Base-by-base conservation (phyloP, 2,329 filamentous ascomycete genomes). In the Ceratocystis huliohia region DNA sequence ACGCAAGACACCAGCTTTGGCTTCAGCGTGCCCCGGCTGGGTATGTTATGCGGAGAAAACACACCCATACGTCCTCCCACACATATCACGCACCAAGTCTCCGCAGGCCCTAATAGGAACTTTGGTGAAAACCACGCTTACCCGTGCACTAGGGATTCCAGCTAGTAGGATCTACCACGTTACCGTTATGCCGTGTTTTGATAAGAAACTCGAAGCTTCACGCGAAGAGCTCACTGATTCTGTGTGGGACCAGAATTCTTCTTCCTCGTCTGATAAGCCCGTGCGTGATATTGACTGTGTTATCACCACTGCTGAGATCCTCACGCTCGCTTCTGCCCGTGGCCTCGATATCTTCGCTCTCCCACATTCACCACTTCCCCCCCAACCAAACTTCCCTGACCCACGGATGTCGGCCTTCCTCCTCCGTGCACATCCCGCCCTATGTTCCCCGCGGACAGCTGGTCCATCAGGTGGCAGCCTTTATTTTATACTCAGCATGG, bases 31-130 rank as follows among this genome's bases (percentile, higher is more conserved):
- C 74, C 94, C 94, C 0, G 94, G 94, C 6, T 99, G 95, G 92
- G 93, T 99, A 66, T 99, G 94, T 77, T 99, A 99, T 73, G 93
- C 93, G 30, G 94, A 99, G 75, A 97, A 99, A 78, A 97, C 93
- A 66, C 94, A 99, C 73, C 91, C 94, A 1, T 88, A 96, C 73
- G 86, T 97, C 66, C 81, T 99, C 63, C 91, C 91, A 33, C 91
- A 99, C 75, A 81, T 99, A 65, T 96, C 92, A 67, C 85, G 85
- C 63, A 81, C 97, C 69, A 99, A 97, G 75, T 96, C 92, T 4
- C 93, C 94, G 15, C 94, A 99, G 75, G 93, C 94, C 30, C 77
- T 99, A 64, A 88, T 89, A 70, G 94, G 94, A 13, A 96, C 91
- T 0, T 81, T 97, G 53, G 75, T 99, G 66, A 99, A 99, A 76